Base-by-base conservation (phyloP, 2,329 filamentous ascomycete genomes). In the Ascosphaera apis region DNA sequence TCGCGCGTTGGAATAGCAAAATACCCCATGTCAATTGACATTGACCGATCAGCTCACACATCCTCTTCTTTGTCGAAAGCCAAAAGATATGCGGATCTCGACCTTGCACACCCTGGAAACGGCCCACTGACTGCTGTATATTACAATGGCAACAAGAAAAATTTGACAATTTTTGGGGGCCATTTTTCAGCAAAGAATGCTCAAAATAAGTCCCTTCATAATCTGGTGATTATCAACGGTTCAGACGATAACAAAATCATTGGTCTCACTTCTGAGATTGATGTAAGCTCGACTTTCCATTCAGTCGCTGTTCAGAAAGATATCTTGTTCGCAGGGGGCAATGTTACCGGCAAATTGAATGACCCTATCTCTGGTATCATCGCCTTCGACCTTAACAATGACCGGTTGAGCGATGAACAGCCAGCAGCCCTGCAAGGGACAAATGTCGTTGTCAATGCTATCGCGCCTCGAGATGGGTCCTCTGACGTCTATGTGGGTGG, bases 121-220 rank as follows among this genome's bases (percentile, higher is more conserved):
- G 71, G 31, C n/a, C 31, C 31, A 8, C 31, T 33, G 31, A n/a
- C 78, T 5, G 88, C 82, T 19, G 58, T 73, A 2, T 92, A 91
- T 49, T 82, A 91, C 52, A 68, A 66, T 28, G 62, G 66, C 12
- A 69, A 71, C 42, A 62, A 61, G 39, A 67, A 70, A 42, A 93
- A 93, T 53, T 65, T 91, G 38, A 95, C 88, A 0, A 69, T 95
- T 28, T 63, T 95, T 18, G 88, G 75, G 34, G 88, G 88, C 1
- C 81, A 83, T 47, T 98, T 98, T 51, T 68, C 69, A 5, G 74
- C 80, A 1, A 69, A 63, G 19, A 69, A 68, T 11, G 66, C 66
- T 5, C 69, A 84, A 44, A 79, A 74, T 15, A 72, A 75, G 3
- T 63, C 65, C 3, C 65, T 93, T 40, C 65, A 82, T 44, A 95